Percentiles rank a stretch among this genome's conserved stretches.
Evolutionary conservation across 805 yeast genomes (phyloP).

Genomic region (Candida piceae): DNA sequence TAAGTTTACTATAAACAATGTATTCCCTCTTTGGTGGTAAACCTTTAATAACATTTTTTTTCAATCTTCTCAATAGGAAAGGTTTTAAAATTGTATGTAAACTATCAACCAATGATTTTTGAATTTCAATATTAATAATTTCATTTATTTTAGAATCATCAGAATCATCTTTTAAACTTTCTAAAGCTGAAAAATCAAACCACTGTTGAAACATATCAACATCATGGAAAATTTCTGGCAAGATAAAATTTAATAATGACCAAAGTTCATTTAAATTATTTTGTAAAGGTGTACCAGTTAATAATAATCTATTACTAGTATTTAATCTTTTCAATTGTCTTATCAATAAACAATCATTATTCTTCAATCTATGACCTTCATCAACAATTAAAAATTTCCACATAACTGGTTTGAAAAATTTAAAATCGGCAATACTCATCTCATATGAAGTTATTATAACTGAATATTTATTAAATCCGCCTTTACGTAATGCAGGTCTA

Average conservation of each 20-base stretch:
- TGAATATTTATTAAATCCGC: constrained; percentile 30
- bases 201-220: constrained; percentile 85
- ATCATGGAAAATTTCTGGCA: constrained; percentile 92
- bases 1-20: constrained; percentile 65
- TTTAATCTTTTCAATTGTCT: constrained; percentile 62
- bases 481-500: constrained; percentile 42
- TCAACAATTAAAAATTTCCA: constrained; percentile 91
- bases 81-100: constrained; percentile 88
- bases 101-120: constrained; percentile 62
- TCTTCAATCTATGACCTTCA: constrained; percentile 92
- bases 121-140: constrained; percentile 52
- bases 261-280: constrained; percentile 87
- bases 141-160: constrained; percentile 35
- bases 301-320: constrained; percentile 65
- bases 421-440: constrained; percentile 64
- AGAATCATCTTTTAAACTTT: constrained; percentile 30
- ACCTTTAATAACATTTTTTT: constrained; percentile 60
- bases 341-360: constrained; percentile 72
- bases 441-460: constrained; percentile 82
- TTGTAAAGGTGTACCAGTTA: constrained; percentile 97
- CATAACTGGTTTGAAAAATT: constrained; percentile 41
- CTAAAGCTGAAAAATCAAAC: constrained; percentile 77
- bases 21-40: constrained; percentile 91
- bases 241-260: constrained; percentile 84
- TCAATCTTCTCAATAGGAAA: constrained; percentile 76